Evolutionary conservation across 2,329 filamentous ascomycete genomes (phyloP).

Genomic region (Xylaria sp.): DNA sequence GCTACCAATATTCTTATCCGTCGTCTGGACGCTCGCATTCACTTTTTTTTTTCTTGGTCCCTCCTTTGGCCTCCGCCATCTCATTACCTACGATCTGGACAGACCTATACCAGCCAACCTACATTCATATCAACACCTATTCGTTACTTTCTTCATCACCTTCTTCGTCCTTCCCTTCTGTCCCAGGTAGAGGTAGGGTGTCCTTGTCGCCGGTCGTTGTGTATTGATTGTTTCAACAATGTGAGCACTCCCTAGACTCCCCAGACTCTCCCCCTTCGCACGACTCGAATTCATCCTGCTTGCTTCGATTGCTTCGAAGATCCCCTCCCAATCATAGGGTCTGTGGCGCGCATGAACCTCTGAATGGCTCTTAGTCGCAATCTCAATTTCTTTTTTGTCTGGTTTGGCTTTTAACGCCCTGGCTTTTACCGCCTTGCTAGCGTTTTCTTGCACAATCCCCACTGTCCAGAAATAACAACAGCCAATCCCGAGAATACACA

Average conservation of each 20-base stretch:
- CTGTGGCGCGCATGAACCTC: neutral
- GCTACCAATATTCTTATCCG: conserved; percentile 13
- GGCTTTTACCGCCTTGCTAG: conserved; percentile 22
- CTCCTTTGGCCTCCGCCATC: conserved; percentile 33
- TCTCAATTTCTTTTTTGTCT: neutral
- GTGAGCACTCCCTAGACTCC: conserved; percentile 21
- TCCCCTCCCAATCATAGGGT: neutral
- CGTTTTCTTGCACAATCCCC: conserved; percentile 40
- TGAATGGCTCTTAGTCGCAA: conserved; percentile 22
- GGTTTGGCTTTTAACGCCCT: conserved; percentile 14
- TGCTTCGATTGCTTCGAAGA: conserved; percentile 30
- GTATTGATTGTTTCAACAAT: conserved; percentile 2
- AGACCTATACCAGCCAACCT: conserved; percentile 38
- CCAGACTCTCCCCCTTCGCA: too few relatives aligned
- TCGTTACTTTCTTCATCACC: conserved; percentile 20
- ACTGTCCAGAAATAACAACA: conserved; percentile 36
- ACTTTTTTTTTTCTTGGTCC: conserved; percentile 38
- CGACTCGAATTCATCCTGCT: conserved; percentile 25
- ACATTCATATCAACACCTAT: conserved; percentile 30
- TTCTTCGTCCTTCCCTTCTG: conserved; percentile 14
- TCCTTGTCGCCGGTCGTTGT: neutral
- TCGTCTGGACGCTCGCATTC: conserved; percentile 38
- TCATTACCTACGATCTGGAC: conserved; percentile 31
- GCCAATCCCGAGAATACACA: conserved; percentile 19
- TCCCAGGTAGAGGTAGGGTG: conserved; percentile 1